Percentiles rank a stretch among this genome's conserved stretches.
Evolutionary conservation across 1,139 yeast species (phyloP).

Genomic region (Geotrichum macrosporum): DNA sequence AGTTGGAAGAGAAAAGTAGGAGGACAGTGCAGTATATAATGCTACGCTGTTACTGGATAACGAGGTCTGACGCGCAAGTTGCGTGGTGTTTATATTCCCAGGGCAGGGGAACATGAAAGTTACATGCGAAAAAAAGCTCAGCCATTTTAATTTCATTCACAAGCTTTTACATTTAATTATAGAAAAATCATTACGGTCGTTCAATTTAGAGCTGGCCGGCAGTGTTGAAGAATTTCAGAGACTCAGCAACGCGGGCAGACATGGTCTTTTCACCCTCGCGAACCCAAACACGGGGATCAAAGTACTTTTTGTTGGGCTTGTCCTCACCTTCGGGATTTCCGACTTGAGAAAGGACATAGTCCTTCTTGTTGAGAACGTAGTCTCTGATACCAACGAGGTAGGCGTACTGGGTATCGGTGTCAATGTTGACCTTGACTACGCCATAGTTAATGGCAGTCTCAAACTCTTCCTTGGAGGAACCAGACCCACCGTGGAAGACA

Average conservation of each 20-base stretch:
- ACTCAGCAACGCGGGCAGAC: slow-evolving; percentile 77
- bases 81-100: neutral
- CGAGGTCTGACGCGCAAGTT: neutral
- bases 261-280: slow-evolving; percentile 99
- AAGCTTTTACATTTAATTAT: neutral
- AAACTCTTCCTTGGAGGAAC: slow-evolving; percentile 89
- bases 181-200: neutral
- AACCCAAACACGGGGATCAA: slow-evolving; percentile 99
- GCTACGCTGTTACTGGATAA: too few relatives aligned
- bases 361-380: slow-evolving; percentile 93
- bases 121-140: neutral
- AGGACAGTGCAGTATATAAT: neutral
- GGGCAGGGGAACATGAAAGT: neutral
- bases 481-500: slow-evolving; percentile 99
- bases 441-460: slow-evolving; percentile 87
- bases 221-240: slow-evolving; percentile 74
- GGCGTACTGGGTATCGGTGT: slow-evolving; percentile 98
- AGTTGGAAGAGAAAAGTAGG: too few relatives aligned
- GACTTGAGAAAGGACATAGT: slow-evolving; percentile 78
- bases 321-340: slow-evolving; percentile 99
- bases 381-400: slow-evolving; percentile 96
- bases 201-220: slow-evolving; percentile 28
- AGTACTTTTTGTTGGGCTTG: slow-evolving; percentile 95
- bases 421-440: slow-evolving; percentile 98
- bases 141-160: too few relatives aligned